Evolutionary conservation across 179 eudicot genomes (phyloP).

Genomic region (Spergularia azorica): DNA sequence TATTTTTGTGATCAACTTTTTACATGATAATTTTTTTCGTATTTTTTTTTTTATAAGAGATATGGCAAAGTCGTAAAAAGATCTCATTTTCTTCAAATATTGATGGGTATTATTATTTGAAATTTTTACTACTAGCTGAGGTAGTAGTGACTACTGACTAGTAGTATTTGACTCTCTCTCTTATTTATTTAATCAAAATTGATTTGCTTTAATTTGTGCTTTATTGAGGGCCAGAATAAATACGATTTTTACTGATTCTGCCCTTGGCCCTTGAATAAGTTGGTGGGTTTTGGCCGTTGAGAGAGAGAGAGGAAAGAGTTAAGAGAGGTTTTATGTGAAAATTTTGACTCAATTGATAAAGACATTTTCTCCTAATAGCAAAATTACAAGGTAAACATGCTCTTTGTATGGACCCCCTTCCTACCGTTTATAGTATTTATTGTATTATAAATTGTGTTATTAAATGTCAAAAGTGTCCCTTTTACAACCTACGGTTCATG

Average conservation of each 20-base stretch:
- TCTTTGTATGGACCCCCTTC: constrained; percentile 12
- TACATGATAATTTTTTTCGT: too few species aligned
- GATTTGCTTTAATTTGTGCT: background rate
- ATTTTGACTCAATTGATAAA: constrained; percentile 23
- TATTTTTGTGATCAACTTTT: too few species aligned
- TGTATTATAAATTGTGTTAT: background rate
- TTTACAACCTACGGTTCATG: background rate
- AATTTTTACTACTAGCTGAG: too few species aligned
- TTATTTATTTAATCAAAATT: constrained; percentile 1
- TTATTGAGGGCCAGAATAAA: background rate
- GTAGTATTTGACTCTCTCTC: background rate
- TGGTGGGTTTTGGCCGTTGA: constrained; percentile 28
- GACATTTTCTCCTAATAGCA: constrained; percentile 24
- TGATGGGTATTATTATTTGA: too few species aligned
- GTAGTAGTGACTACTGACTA: too few species aligned
- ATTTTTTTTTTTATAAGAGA: too few species aligned
- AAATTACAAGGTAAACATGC: constrained; percentile 26
- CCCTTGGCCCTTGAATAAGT: constrained; percentile 27
- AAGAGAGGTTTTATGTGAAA: background rate
- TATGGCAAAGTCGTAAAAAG: too few species aligned
- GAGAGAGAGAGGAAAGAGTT: background rate
- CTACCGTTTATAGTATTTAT: constrained; percentile 6
- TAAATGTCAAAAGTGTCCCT: constrained; percentile 11
- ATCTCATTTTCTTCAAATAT: too few species aligned
- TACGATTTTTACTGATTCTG: constrained; percentile 25